Base-by-base conservation (phyloP, 2,329 filamentous ascomycete genomes). In the Dactylellina sp. region DNA sequence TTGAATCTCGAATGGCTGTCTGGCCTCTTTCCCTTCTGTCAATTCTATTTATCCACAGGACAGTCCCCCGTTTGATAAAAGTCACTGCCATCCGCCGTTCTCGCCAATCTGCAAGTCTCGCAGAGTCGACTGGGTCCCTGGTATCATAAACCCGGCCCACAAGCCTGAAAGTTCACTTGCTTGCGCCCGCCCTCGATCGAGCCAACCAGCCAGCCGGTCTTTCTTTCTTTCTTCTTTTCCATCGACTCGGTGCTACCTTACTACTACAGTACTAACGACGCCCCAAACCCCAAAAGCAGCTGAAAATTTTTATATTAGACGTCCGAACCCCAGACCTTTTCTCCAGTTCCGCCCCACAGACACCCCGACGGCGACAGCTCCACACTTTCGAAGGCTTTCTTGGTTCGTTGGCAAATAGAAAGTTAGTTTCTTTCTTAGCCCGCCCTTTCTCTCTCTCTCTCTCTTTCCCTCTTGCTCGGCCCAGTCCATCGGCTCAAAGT, bases 231-330 rank as follows among this genome's bases (percentile, higher is more conserved):
- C 40, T 40, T 20, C 35, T 11, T 20, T 55, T 28, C 25, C 28
- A 39, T 57, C 57, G 37, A 40, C 3, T 14, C 9, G 37, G 14
- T 12, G 52, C 56, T 56, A 50, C 37, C 47, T 16, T 16, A 56
- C 40, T 50, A 50, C n/a, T n/a, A n/a, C n/a, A n/a, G n/a, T n/a
- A n/a, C n/a, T n/a, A 42, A 35, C 50, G n/a, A 59, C 66, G 44
- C 57, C 40, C 40, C 28, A n/a, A n/a, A n/a, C 32, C 57, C 49
- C 42, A 49, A 53, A 61, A 49, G 28, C 47, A 56, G 50, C 59
- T 71, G 66, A 63, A 71, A 63, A 59, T 62, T 63, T 71, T 71
- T 71, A 71, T 71, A 71, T 71, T 62, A 59, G 57, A 62, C 44
- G 59, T 52, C 66, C 52, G 50, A 59, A 71, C 66, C 66, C 66